Evolutionary conservation across 1,139 yeast genomes (phyloP), one percentile per base, ranked within the genome.

Genomic region (Trichomonascaceae sp.): DNA sequence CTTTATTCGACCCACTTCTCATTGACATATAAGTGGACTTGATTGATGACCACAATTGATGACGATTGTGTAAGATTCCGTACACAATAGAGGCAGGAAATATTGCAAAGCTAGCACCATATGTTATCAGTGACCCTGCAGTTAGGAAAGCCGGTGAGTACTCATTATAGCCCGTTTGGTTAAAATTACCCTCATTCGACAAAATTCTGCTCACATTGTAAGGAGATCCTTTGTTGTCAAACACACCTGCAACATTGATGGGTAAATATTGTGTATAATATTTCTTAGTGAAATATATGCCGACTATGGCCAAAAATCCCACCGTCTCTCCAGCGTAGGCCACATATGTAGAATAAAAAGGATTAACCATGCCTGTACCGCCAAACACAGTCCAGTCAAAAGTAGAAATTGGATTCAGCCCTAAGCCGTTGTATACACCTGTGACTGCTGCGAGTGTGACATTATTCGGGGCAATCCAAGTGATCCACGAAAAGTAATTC

Each of bases 401-500:
- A 53, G 49, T 79, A 1, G 82, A 64, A 52, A 76, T 63, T 12
- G 84, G 85, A 60, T 80, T 79, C 45, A 80, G 60, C 3, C 84
- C 84, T 13, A 81, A 61, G 13, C 57, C 57, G 17, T 84, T 84
- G 20, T 62, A 50, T 2, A 74, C 63, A 3, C 87, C 87, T 2
- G 83, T 79, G 45, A 83, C 69, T 12, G 72, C 70, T 5, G 83
- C 84, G 47, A 83, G 66, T 55, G 76, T 75, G 58, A 78, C 71
- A 63, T 80, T 82, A 38, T 74, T 60, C 20, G 85, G 85, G 3
- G 74, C 69, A 53, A 81, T 80, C 87, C 86, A 82, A 3, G 82
- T 77, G 62, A 77, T 76, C 85, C 85, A 81, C 63, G 78, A 80
- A 68, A 82, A 82, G 15, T 70, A 68, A 2, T 79, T 73, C 13